Percentiles rank a stretch among this genome's conserved stretches.
Conservation (phyloP, 176 grass and related monocot genomes). For the Cymbopogon citratus region DNA sequence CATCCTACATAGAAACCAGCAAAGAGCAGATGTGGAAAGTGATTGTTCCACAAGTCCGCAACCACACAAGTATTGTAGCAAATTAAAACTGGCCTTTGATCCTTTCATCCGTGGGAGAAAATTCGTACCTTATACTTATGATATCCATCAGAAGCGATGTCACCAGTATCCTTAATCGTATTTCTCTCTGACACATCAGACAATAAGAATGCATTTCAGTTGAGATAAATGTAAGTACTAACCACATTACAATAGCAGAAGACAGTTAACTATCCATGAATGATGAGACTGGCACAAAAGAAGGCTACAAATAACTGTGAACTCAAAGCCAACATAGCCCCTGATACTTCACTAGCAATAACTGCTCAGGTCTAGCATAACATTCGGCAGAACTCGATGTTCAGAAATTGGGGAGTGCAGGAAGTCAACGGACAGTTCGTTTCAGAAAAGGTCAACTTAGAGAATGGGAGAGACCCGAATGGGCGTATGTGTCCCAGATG, state of each 20-base stretch:
- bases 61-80: not conserved
- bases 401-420: not conserved
- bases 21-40: not conserved
- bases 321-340: not conserved
- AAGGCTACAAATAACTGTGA: not conserved
- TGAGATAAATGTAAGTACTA: not conserved
- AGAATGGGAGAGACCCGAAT: slow-evolving; percentile 8
- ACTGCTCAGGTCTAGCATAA: too few species aligned
- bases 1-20: slow-evolving; percentile 34
- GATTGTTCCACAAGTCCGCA: not conserved
- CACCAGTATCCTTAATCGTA: not conserved
- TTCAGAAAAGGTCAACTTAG: not conserved
- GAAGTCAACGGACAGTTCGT: not conserved
- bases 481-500: slow-evolving; percentile 42
- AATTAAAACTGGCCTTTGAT: not conserved
- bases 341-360: not conserved
- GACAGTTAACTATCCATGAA: not conserved
- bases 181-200: slow-evolving; percentile 23
- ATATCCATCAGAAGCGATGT: slow-evolving; percentile 39
- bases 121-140: slow-evolving; percentile 49
- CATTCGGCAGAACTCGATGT: too few species aligned
- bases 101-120: not conserved
- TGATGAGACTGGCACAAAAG: not conserved
- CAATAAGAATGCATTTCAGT: not conserved
- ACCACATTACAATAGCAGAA: not conserved